Percentiles rank a stretch among this genome's conserved stretches.
Evolutionary conservation across 2,329 filamentous ascomycete genomes (phyloP).

Genomic region (Paraconiothyrium sp.): DNA sequence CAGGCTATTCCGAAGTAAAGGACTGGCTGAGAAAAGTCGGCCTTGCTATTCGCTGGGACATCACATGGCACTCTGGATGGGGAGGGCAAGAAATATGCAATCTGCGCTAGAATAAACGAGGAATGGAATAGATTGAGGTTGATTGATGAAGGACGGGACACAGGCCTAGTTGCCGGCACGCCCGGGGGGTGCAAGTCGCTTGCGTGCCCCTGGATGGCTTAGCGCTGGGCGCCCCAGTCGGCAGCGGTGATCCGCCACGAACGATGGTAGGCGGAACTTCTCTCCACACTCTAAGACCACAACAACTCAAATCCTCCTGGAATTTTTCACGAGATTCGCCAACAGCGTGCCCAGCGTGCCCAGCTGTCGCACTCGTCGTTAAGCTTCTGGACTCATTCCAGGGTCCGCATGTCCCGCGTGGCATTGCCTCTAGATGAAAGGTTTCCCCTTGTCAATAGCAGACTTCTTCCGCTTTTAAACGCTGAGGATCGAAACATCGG

Average conservation of each 20-base stretch:
- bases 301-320: slow-evolving; percentile 14
- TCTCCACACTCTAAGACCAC: slow-evolving; percentile 8
- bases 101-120: slow-evolving; percentile 37
- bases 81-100: slow-evolving; percentile 38
- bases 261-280: slow-evolving; percentile 15
- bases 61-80: slow-evolving; percentile 35
- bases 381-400: slow-evolving; percentile 3
- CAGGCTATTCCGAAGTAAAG: slow-evolving; percentile 26
- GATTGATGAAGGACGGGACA: slow-evolving; percentile 47
- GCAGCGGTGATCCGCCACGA: slow-evolving; percentile 4
- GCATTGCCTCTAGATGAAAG: slow-evolving; percentile 30
- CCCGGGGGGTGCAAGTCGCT: slow-evolving; percentile 24
- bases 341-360: slow-evolving; percentile 13
- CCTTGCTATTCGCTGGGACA: slow-evolving; percentile 34
- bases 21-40: slow-evolving; percentile 39
- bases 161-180: slow-evolving; percentile 27
- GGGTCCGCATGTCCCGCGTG: slow-evolving; percentile 28
- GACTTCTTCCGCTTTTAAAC: slow-evolving; percentile 20
- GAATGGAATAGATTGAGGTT: slow-evolving; percentile 47
- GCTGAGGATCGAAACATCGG: slow-evolving; percentile 34
- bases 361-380: background rate
- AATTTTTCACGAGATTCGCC: background rate
- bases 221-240: slow-evolving; percentile 13
- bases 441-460: slow-evolving; percentile 27
- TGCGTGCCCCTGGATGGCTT: slow-evolving; percentile 26